Evolutionary conservation across 1,284 basidiomycete species (phyloP).

Genomic region (Cryptococcus hybrid): DNA sequence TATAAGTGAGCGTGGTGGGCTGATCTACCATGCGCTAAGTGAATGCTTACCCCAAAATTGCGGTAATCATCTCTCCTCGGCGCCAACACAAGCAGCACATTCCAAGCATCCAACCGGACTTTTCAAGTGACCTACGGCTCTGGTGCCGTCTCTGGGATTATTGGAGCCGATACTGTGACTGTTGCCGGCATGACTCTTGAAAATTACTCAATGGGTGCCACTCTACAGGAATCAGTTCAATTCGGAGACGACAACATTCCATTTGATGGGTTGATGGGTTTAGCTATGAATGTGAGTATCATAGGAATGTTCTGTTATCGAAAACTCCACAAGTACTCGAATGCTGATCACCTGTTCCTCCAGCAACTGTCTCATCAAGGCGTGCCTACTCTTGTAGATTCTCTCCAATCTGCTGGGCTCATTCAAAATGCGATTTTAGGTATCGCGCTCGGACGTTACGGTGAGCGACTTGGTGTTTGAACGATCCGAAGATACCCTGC

Average conservation of each 20-base stretch:
- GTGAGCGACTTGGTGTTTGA: conserved; percentile 29
- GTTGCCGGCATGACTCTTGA: conserved; percentile 65
- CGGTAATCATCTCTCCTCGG: conserved; percentile 71
- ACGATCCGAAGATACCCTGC: background rate
- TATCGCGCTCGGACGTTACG: conserved; percentile 73
- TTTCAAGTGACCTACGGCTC: conserved; percentile 77
- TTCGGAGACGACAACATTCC: conserved; percentile 49
- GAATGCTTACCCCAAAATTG: conserved; percentile 14
- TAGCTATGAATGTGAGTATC: conserved; percentile 59
- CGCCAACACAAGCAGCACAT: conserved; percentile 31
- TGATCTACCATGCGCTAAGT: background rate
- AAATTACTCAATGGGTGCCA: conserved; percentile 69
- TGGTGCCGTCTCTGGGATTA: conserved; percentile 65
- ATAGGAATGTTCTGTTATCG: conserved; percentile 44
- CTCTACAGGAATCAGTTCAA: conserved; percentile 20
- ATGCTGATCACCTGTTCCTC: background rate
- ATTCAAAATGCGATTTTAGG: conserved; percentile 70
- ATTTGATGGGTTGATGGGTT: conserved; percentile 83
- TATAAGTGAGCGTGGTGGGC: too few relatives aligned
- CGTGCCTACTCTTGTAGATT: conserved; percentile 69
- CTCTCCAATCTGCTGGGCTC: conserved; percentile 61
- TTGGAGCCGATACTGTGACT: conserved; percentile 65
- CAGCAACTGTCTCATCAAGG: conserved; percentile 65
- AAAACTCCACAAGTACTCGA: background rate
- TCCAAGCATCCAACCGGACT: conserved; percentile 52